Percentiles rank a stretch among this genome's conserved stretches.
phyloP scores from a whole-genome alignment of 139 green algal species.

The Chlamydomonas sphaeroides region DNA sequence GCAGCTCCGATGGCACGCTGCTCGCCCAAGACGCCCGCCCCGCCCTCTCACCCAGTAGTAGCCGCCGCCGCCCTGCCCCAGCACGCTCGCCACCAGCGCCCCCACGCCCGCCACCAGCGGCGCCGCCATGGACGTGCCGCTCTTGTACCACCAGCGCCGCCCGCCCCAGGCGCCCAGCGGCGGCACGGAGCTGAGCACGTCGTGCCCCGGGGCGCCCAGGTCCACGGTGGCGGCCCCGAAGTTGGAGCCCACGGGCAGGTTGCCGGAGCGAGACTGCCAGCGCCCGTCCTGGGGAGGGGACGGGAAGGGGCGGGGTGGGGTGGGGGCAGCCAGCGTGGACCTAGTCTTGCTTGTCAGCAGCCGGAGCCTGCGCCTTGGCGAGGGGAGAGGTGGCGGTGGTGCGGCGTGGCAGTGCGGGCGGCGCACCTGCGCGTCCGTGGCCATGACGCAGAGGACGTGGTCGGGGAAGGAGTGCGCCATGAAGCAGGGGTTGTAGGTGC shows the following conservation, averaged over 20 bases:
- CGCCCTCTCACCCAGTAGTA: constrained; percentile 27
- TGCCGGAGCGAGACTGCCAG: neutral
- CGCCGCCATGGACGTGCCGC: constrained; percentile 45
- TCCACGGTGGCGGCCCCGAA: neutral
- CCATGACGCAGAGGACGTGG: constrained; percentile 30
- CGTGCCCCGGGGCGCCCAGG: neutral
- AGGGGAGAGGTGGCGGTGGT: too few relatives aligned
- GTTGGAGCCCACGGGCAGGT: constrained; percentile 1
- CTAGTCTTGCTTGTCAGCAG: too few relatives aligned
- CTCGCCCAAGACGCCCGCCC: too few relatives aligned
- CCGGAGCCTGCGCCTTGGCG: too few relatives aligned
- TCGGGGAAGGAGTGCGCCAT: neutral
- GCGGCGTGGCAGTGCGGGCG: too few relatives aligned
- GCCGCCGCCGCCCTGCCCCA: constrained; percentile 11
- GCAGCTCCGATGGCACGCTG: too few relatives aligned
- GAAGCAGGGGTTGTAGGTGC: constrained; percentile 33
- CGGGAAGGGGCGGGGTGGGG: too few relatives aligned
- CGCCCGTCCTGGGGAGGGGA: neutral
- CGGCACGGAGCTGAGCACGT: neutral
- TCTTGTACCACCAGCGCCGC: neutral
- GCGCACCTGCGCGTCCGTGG: constrained; percentile 1
- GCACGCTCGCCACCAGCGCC: constrained; percentile 39
- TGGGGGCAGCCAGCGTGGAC: too few relatives aligned
- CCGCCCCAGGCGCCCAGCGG: neutral
- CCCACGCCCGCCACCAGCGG: constrained; percentile 27